Evolutionary conservation across 352 stramenopile species (phyloP).

Genomic region (Thraustotheca clavata): DNA sequence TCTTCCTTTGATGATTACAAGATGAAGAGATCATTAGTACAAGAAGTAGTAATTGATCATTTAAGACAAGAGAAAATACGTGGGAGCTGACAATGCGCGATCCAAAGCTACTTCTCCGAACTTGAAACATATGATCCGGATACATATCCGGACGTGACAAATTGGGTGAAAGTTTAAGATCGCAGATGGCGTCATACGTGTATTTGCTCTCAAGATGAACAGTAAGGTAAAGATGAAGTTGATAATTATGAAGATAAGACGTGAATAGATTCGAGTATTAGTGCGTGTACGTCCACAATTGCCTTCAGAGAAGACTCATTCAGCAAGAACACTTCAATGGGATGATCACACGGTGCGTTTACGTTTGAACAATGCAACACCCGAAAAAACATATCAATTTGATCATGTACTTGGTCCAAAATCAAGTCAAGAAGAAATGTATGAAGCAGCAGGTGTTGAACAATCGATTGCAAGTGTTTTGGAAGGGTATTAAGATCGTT

Average conservation of each 20-base stretch:
- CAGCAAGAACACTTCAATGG: slow-evolving; percentile 26
- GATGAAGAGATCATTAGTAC: too few relatives aligned
- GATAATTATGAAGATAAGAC: background rate
- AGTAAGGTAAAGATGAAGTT: slow-evolving; percentile 6
- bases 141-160: background rate
- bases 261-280: slow-evolving; percentile 36
- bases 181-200: background rate
- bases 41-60: too few relatives aligned
- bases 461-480: slow-evolving; percentile 21
- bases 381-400: slow-evolving; percentile 39
- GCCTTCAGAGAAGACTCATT: slow-evolving; percentile 31
- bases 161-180: background rate
- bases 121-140: background rate
- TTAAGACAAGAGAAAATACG: too few relatives aligned
- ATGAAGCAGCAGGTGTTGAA: slow-evolving; percentile 13
- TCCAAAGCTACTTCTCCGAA: too few relatives aligned
- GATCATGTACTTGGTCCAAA: slow-evolving; percentile 46
- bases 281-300: slow-evolving; percentile 40
- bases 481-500: slow-evolving; percentile 10
- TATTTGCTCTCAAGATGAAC: slow-evolving; percentile 15
- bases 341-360: slow-evolving; percentile 20
- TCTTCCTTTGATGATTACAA: too few relatives aligned
- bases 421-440: slow-evolving; percentile 17
- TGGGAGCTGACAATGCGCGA: too few relatives aligned
- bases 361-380: background rate